phyloP scores from a whole-genome alignment of 2,329 filamentous ascomycete genomes.

The Seiridium cupressi region DNA sequence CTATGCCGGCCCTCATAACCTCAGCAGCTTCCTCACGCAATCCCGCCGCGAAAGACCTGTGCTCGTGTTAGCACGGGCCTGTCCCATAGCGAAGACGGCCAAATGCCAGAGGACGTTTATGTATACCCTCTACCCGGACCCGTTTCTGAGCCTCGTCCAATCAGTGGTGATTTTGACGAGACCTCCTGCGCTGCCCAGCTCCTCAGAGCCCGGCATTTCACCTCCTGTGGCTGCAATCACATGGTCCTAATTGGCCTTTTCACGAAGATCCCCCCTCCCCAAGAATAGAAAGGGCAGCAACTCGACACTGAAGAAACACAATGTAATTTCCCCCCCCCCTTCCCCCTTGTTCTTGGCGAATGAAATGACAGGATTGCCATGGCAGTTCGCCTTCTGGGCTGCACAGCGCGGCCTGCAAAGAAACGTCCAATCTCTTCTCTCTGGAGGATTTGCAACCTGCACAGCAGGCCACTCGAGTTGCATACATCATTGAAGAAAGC shows the following conservation, averaged over 20 bases:
- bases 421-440: neutral
- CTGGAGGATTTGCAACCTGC: neutral
- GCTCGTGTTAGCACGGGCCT: neutral
- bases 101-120: neutral
- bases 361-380: neutral
- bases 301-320: neutral
- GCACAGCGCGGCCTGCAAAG: neutral
- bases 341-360: neutral
- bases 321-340: neutral
- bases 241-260: neutral
- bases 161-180: neutral
- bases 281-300: neutral
- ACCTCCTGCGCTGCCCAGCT: neutral
- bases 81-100: neutral
- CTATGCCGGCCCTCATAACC: conserved; percentile 16
- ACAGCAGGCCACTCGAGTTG: neutral
- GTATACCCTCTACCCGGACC: neutral
- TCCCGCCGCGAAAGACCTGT: neutral
- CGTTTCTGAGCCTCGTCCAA: neutral
- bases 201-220: neutral
- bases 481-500: neutral
- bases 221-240: neutral
- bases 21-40: neutral
- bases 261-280: neutral
- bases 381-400: neutral